Evolutionary conservation across 1,284 basidiomycete species (phyloP).

Genomic region (Puccinia hordei): DNA sequence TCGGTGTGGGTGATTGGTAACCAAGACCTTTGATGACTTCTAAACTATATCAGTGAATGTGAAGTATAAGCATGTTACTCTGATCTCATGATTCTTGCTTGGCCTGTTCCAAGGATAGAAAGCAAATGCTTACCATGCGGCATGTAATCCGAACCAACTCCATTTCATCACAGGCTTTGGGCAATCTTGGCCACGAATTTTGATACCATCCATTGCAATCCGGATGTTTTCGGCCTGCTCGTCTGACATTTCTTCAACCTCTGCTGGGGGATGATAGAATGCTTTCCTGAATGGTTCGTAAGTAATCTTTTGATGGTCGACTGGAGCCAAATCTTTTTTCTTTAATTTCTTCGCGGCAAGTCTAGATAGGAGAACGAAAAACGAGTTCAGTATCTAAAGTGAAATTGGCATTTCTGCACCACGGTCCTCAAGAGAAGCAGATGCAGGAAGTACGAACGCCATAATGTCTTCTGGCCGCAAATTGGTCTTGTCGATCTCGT

Average conservation of each 20-base stretch:
- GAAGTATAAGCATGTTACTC: constrained; percentile 18
- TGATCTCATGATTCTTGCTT: constrained; percentile 44
- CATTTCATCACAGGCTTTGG: constrained; percentile 95
- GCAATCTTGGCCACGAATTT: constrained; percentile 92
- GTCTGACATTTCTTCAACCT: constrained; percentile 87
- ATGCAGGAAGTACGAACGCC: constrained; percentile 61
- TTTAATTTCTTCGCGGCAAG: constrained; percentile 91
- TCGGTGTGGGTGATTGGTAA: constrained; percentile 86
- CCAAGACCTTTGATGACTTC: constrained; percentile 88
- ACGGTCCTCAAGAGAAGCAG: neutral
- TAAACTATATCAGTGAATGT: constrained; percentile 64
- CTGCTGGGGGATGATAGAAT: constrained; percentile 90
- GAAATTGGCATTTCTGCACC: neutral
- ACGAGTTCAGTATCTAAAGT: neutral
- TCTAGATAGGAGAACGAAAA: constrained; percentile 52
- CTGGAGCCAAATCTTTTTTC: constrained; percentile 90
- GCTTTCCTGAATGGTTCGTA: constrained; percentile 97
- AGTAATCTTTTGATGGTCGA: constrained; percentile 82
- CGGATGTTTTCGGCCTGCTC: constrained; percentile 90
- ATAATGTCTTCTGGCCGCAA: constrained; percentile 78
- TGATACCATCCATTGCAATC: constrained; percentile 92
- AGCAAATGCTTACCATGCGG: constrained; percentile 71
- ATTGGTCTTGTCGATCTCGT: constrained; percentile 59
- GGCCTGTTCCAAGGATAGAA: constrained; percentile 10
- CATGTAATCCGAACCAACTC: constrained; percentile 95